Evolutionary conservation across 441 rosid genomes (phyloP).

Genomic region (Syzygium malaccense): DNA sequence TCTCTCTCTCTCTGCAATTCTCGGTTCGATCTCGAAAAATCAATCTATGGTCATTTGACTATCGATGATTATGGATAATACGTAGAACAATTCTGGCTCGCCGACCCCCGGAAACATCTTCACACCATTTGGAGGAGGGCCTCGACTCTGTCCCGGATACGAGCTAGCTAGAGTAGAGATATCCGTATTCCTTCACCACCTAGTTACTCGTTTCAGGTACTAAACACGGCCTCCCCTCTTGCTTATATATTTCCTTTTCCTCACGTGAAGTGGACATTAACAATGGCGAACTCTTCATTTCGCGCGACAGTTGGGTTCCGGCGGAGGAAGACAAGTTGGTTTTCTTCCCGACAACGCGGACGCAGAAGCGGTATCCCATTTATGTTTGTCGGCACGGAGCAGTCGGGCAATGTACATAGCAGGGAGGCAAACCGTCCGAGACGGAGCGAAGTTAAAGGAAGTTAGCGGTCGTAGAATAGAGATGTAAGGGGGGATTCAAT

Average conservation of each 20-base stretch:
- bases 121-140: slow-evolving; percentile 95
- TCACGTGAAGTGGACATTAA: neutral
- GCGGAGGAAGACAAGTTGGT: slow-evolving; percentile 83
- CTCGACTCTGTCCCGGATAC: slow-evolving; percentile 85
- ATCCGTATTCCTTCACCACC: slow-evolving; percentile 82
- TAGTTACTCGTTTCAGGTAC: slow-evolving; percentile 86
- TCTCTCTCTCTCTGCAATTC: neutral
- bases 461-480: neutral
- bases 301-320: slow-evolving; percentile 64
- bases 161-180: slow-evolving; percentile 90
- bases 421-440: neutral
- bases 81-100: slow-evolving; percentile 46
- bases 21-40: neutral
- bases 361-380: slow-evolving; percentile 86
- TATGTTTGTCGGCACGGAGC: slow-evolving; percentile 36
- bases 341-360: slow-evolving; percentile 91
- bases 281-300: neutral
- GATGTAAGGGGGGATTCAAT: neutral
- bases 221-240: neutral
- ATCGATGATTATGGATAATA: neutral
- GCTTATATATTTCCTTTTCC: neutral
- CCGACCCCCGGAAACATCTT: slow-evolving; percentile 44
- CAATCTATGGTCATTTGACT: neutral
- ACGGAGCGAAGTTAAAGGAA: neutral
- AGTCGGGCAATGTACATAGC: slow-evolving; percentile 10